A percentile compares a stretch with the other conserved stretches of the same genome.
These are phyloP conservation scores for Suhomyces terraborum DNA, from an alignment of 1,139 yeast genomes.

Conservation along the genomic window DNA sequence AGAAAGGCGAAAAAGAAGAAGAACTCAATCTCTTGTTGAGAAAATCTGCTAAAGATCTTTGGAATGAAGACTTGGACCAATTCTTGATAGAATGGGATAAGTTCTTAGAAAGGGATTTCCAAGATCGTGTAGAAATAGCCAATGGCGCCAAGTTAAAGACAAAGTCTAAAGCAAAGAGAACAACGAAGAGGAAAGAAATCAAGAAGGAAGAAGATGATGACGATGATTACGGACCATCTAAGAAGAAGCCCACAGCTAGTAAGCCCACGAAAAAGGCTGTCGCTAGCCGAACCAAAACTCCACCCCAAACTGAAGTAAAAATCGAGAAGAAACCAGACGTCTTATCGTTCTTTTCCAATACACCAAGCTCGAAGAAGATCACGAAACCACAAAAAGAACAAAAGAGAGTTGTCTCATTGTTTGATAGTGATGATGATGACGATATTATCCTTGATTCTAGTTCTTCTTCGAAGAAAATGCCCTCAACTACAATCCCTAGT, in stretches of 20 bases:
- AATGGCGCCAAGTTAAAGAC: constrained; percentile 30
- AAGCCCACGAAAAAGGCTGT: constrained; percentile 7
- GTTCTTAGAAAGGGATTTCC: constrained; percentile 47
- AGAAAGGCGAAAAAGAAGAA: constrained; percentile 68
- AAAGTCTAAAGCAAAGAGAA: constrained; percentile 29
- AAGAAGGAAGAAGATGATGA: constrained; percentile 20
- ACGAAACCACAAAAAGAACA: constrained; percentile 15
- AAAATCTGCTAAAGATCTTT: constrained; percentile 80
- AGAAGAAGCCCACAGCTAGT: constrained; percentile 15
- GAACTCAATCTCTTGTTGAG: constrained; percentile 70
- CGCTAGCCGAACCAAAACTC: constrained; percentile 1
- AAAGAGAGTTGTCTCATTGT: constrained; percentile 21
- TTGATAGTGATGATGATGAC: constrained; percentile 41
- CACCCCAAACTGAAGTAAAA: constrained; percentile 9
- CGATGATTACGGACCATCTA: constrained; percentile 16
- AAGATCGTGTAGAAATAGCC: constrained; percentile 33
- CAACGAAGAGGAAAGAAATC: constrained; percentile 22
- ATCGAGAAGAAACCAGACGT: constrained; percentile 19
- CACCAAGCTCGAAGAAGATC: constrained; percentile 10
- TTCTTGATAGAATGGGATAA: constrained; percentile 68
- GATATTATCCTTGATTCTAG: constrained; percentile 16
- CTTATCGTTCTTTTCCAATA: constrained; percentile 23
- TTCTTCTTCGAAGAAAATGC: constrained; percentile 8
- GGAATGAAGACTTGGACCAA: constrained; percentile 80
- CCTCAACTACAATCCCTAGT: not conserved